Evolutionary conservation across 2,329 filamentous ascomycete species (phyloP).

Genomic region (Dactylella cylindrospora): DNA sequence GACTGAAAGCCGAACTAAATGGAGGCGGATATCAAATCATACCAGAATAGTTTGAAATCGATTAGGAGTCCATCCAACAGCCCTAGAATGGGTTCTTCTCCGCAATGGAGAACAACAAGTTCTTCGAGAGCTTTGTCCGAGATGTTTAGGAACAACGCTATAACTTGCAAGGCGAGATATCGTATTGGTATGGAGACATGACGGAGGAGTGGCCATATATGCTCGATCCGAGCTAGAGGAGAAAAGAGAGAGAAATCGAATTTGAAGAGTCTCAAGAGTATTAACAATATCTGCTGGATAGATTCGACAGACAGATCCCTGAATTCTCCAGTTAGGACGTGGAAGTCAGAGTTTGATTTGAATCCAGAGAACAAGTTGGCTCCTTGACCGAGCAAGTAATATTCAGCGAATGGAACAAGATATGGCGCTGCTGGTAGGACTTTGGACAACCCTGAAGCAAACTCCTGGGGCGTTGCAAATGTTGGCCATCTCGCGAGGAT

Average conservation of each 20-base stretch:
- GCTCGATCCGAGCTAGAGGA: slow-evolving; percentile 64
- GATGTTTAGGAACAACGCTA: slow-evolving; percentile 33
- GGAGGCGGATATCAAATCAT: background rate
- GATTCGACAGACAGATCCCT: slow-evolving; percentile 52
- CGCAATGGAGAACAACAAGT: slow-evolving; percentile 24
- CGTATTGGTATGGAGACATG: slow-evolving; percentile 52
- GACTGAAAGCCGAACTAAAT: background rate
- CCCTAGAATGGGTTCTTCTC: slow-evolving; percentile 21
- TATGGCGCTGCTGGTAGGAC: slow-evolving; percentile 80
- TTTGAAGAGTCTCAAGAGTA: slow-evolving; percentile 75
- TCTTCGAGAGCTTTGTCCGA: slow-evolving; percentile 33
- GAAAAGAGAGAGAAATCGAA: slow-evolving; percentile 72
- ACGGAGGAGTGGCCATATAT: slow-evolving; percentile 69
- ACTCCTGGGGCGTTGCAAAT: slow-evolving; percentile 50
- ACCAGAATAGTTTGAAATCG: slow-evolving; percentile 34
- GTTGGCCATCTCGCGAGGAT: slow-evolving; percentile 49
- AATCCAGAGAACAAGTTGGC: slow-evolving; percentile 10
- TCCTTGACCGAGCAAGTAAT: slow-evolving; percentile 50
- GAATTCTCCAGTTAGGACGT: slow-evolving; percentile 50
- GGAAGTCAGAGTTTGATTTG: slow-evolving; percentile 49
- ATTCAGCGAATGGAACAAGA: slow-evolving; percentile 70
- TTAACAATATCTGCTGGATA: slow-evolving; percentile 61
- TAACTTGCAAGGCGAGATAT: slow-evolving; percentile 31
- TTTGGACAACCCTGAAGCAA: slow-evolving; percentile 73
- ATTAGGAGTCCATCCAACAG: slow-evolving; percentile 7